Evolutionary conservation across 176 grass and related monocot genomes (phyloP), one percentile per base, ranked within the genome.

Genomic region (Triticum monococcum): DNA sequence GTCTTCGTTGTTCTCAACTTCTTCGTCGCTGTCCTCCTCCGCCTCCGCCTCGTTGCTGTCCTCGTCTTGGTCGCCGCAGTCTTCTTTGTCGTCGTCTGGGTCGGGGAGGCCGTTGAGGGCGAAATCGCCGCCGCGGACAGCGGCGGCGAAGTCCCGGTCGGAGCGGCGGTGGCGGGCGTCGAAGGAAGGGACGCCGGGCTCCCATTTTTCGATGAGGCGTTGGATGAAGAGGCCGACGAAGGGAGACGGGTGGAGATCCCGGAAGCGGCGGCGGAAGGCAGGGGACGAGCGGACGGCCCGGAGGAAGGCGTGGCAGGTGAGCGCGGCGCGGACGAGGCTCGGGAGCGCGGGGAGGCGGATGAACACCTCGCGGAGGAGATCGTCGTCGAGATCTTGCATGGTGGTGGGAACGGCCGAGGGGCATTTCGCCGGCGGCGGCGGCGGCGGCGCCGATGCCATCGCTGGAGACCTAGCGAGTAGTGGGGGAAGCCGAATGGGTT

Each of bases 281-380:
- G 64, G 28, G 64, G 64, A 33, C 64, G 64, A 67, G 1, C 64
- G 64, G 64, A 67, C 28, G 64, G 14, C 64, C 14, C 30, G 6
- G 14, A 67, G 64, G 64, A 67, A 67, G 28, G 64, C 7, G 64
- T 30, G 64, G 64, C 64, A 67, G 28, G 64, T 14, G 64, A 67
- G 30, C 1, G 64, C 64, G 64, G 64, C 64, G 14, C 64, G 64
- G 64, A 67, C 64, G 64, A 59, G 56, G 56, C 17, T 59, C 7
- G 56, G 56, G 56, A 59, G 20, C 7, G 18, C 56, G 18, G 56
- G 56, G 17, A 81, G 41, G 64, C 28, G 79, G 64, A 81, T 18
- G 80, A 82, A 68, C 28, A 82, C 68, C 26, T 54, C 28, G 80
- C 28, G 80, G 41, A 82, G 28, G 45, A 82, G 43, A 30, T 82